phyloP scores from a whole-genome alignment of 73 alveolate genomes.

The Paramecium biaurelia region DNA sequence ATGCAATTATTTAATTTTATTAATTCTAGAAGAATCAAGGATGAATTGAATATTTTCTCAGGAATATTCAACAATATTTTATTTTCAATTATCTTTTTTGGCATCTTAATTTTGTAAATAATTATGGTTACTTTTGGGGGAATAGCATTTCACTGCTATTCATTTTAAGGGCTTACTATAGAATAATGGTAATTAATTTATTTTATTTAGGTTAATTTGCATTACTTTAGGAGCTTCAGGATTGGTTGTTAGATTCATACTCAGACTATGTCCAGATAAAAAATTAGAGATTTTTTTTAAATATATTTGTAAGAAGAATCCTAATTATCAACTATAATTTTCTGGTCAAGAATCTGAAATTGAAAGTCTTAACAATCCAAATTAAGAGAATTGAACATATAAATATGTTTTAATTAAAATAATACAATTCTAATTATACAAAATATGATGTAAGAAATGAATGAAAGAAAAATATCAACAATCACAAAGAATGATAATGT shows the following conservation, averaged over 20 bases:
- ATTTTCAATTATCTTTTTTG: conserved; percentile 72
- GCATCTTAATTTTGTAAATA: conserved; percentile 72
- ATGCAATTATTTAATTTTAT: conserved; percentile 85
- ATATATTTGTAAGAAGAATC: neutral
- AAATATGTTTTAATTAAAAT: neutral
- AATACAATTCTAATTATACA: neutral
- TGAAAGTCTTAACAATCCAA: neutral
- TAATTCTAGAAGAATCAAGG: conserved; percentile 89
- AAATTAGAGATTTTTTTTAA: neutral
- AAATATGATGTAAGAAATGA: neutral
- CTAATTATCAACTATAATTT: neutral
- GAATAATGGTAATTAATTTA: conserved; percentile 69
- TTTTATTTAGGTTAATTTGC: conserved; percentile 61
- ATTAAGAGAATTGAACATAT: neutral
- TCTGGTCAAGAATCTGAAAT: neutral
- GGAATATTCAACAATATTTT: conserved; percentile 70
- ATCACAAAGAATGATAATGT: conserved; percentile 31
- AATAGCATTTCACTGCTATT: conserved; percentile 71
- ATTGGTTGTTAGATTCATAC: conserved; percentile 23
- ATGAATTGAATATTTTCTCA: conserved; percentile 80
- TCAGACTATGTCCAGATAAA: conserved; percentile 28
- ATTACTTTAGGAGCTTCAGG: conserved; percentile 72
- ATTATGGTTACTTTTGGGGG: conserved; percentile 74
- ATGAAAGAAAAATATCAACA: neutral
- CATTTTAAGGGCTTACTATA: conserved; percentile 76